Evolutionary conservation across 176 grass and related monocot species (phyloP), one percentile per base, ranked within the genome.

Genomic region (Pharus latifolius): DNA sequence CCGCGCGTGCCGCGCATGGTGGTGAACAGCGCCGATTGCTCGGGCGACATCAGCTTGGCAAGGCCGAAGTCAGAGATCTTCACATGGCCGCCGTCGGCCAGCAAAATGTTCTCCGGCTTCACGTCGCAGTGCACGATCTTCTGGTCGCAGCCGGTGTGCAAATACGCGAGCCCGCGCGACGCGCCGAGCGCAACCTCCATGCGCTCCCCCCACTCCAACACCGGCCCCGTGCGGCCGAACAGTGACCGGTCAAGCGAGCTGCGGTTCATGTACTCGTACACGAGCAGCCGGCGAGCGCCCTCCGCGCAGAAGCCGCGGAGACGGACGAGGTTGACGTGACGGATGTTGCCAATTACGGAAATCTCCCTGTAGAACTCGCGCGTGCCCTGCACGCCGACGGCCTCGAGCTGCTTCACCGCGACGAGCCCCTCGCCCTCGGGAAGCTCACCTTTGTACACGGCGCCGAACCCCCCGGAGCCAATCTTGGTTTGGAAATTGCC

Each of bases 71-170:
- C 94, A 0, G 75, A 44, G 49, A 98, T 85, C 78, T 90, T 98
- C 8, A 93, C 94, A 55, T 75, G 71, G 25, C 87, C 87, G 46
- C 78, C 77, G 64, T 98, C 78, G 1, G 80, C 80, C 8, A 98
- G 81, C 49, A 98, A 24, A 60, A 98, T 98, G 82, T 98, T 98
- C 78, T 98, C 89, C 12, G 94, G 94, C 80, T 93, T 98, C 26
- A 98, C 81, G 65, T 98, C 94, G 50, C 94, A 97, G 70, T 97
- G 94, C 46, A 97, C 75, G 52, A 97, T 90, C 82, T 83, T 97
- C 48, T 85, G 89, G 34, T 92, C 78, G 72, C 94, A 97, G 7
- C 86, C 89, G 10, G 73, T 59, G 69, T 97, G 94, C 22, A 97
- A 65, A 54, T 97, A 97, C 2, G 89, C 80, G 0, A 97, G 72